These are phyloP conservation scores for Proliferodiscus dingleyae DNA, from an alignment of 2,329 filamentous ascomycete genomes.

Conservation along the genomic window DNA sequence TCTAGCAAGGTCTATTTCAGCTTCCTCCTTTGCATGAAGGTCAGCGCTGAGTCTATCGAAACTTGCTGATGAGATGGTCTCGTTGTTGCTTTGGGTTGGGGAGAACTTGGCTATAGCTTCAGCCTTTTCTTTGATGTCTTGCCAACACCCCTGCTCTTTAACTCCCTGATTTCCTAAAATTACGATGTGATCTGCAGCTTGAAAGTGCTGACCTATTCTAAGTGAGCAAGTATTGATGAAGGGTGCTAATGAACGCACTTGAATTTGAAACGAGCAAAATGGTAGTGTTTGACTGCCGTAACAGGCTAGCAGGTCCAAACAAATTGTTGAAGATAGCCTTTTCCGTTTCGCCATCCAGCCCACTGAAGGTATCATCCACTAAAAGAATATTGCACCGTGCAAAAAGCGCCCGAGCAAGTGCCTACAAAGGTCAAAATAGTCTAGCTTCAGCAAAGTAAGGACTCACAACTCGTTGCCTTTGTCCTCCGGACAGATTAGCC, in stretches of 20 bases:
- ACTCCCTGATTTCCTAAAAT: constrained; percentile 30
- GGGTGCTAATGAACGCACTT: constrained; percentile 23
- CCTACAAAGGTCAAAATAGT: constrained; percentile 13
- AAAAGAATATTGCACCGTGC: constrained; percentile 36
- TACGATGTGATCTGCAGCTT: constrained; percentile 37
- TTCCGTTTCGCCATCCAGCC: constrained; percentile 41
- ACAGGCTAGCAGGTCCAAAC: constrained; percentile 37
- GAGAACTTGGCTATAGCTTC: constrained; percentile 19
- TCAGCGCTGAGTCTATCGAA: constrained; percentile 15
- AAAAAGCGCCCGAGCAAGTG: constrained; percentile 45
- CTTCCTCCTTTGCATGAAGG: constrained; percentile 15
- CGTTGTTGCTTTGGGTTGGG: constrained; percentile 25
- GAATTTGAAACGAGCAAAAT: constrained; percentile 41
- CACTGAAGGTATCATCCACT: constrained; percentile 44
- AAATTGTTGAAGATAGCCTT: constrained; percentile 39
- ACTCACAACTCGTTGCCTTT: constrained; percentile 38
- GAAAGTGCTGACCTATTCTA: constrained; percentile 33
- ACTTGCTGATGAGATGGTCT: constrained; percentile 10
- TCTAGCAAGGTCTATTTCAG: constrained; percentile 20
- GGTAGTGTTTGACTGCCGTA: constrained; percentile 35
- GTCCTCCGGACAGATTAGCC: constrained; percentile 40
- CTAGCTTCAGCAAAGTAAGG: neutral
- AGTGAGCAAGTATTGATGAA: constrained; percentile 2
- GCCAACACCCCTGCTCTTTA: constrained; percentile 33
- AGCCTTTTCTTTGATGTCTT: constrained; percentile 13